Evolutionary conservation across 768 basidiomycete species (phyloP).

Genomic region (Phylloporus sp.): DNA sequence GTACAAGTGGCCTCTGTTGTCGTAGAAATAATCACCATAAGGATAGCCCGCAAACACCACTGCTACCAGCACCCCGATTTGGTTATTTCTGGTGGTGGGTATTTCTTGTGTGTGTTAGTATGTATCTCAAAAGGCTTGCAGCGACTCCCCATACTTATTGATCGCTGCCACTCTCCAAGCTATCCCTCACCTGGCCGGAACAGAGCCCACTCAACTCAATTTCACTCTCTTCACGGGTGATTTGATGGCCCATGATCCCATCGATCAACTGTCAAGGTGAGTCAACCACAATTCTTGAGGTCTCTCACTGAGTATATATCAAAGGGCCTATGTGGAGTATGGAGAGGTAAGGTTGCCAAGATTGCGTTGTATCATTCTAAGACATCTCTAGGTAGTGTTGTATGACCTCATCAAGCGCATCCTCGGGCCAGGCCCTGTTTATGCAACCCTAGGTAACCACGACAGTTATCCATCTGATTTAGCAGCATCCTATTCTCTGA

Average conservation of each 20-base stretch:
- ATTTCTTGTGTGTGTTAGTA: not conserved
- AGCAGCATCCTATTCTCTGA: slow-evolving; percentile 58
- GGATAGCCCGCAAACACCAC: slow-evolving; percentile 44
- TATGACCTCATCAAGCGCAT: slow-evolving; percentile 63
- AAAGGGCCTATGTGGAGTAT: slow-evolving; percentile 57
- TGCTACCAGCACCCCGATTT: slow-evolving; percentile 63
- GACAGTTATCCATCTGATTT: slow-evolving; percentile 60
- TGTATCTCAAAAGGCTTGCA: slow-evolving; percentile 14
- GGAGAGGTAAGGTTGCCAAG: slow-evolving; percentile 45
- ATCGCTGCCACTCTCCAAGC: slow-evolving; percentile 57
- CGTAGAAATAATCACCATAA: slow-evolving; percentile 49
- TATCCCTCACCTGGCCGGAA: slow-evolving; percentile 63
- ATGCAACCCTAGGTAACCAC: slow-evolving; percentile 74
- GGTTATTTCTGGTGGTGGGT: slow-evolving; percentile 58
- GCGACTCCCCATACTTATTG: slow-evolving; percentile 65
- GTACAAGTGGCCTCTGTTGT: slow-evolving; percentile 65
- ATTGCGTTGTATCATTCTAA: slow-evolving; percentile 5
- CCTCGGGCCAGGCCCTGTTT: slow-evolving; percentile 67
- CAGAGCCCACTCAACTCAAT: slow-evolving; percentile 55
- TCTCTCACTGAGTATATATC: not conserved
- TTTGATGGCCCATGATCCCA: slow-evolving; percentile 66
- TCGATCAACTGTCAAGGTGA: slow-evolving; percentile 59
- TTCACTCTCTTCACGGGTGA: slow-evolving; percentile 74
- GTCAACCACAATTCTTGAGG: slow-evolving; percentile 6
- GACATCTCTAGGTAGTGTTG: slow-evolving; percentile 45